A percentile compares a stretch with the other conserved stretches of the same genome.
phyloP scores from a whole-genome alignment of 257 asterid species.

The Solanum chaucha region DNA sequence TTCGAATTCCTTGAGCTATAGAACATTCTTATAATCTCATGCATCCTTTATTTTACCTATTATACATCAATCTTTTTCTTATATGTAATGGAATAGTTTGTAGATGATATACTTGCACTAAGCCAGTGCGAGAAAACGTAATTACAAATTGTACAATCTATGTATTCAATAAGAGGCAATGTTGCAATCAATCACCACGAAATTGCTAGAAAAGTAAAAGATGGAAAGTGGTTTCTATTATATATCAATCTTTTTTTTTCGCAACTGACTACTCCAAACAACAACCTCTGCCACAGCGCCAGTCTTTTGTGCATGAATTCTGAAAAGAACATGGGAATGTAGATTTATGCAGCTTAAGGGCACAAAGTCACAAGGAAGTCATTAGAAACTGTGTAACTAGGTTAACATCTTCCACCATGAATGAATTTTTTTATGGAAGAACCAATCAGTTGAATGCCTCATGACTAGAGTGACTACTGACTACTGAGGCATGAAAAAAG shows the following conservation, averaged over 20 bases:
- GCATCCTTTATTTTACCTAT: background rate
- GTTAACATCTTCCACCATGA: background rate
- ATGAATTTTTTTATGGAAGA: background rate
- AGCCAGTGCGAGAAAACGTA: background rate
- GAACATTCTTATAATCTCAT: background rate
- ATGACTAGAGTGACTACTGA: background rate
- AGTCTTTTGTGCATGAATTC: background rate
- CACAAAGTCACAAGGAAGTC: background rate
- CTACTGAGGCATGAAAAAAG: background rate
- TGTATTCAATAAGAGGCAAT: background rate
- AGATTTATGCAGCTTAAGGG: background rate
- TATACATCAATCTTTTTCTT: background rate
- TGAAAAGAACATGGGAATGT: background rate
- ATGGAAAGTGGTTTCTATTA: background rate
- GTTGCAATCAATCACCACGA: background rate
- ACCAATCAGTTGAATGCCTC: background rate
- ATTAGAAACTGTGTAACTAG: background rate
- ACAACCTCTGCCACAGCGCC: background rate
- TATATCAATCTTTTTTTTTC: background rate
- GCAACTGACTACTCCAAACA: background rate
- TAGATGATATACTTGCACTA: background rate
- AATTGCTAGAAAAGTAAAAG: background rate
- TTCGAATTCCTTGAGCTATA: background rate
- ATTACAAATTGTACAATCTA: background rate
- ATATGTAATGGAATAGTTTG: background rate